Evolutionary conservation across 2,329 filamentous ascomycete species (phyloP).

Genomic region (Seiridium unicorne): DNA sequence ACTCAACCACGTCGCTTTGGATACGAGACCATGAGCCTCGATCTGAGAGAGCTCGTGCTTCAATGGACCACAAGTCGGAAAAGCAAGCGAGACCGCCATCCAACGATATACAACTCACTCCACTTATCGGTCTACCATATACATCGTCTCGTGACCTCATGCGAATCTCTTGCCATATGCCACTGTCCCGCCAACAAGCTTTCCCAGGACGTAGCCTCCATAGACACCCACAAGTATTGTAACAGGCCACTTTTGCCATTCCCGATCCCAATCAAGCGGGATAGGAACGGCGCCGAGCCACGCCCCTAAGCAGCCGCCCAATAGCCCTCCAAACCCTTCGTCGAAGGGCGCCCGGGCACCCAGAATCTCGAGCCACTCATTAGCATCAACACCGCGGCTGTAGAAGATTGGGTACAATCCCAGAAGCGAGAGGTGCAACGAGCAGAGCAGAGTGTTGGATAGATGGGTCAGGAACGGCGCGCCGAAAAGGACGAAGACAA

Average conservation of each 20-base stretch:
- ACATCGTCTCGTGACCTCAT: neutral
- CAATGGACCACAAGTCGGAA: too few species aligned
- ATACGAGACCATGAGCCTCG: too few species aligned
- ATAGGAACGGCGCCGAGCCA: conserved; percentile 96
- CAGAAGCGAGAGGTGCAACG: conserved; percentile 78
- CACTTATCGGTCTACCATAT: neutral
- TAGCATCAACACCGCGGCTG: conserved; percentile 72
- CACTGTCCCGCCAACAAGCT: conserved; percentile 55
- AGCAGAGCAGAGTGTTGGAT: conserved; percentile 74
- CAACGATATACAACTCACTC: too few species aligned
- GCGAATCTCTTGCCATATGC: conserved; percentile 44
- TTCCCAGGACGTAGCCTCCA: conserved; percentile 71
- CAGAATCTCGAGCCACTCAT: conserved; percentile 69
- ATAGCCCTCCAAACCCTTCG: conserved; percentile 76
- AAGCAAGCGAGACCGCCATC: too few species aligned
- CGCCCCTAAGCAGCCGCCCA: conserved; percentile 78
- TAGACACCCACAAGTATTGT: conserved; percentile 86
- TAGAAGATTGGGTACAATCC: conserved; percentile 80
- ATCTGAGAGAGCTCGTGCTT: too few species aligned
- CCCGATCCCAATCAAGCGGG: conserved; percentile 96
- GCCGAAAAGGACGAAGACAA: conserved; percentile 80
- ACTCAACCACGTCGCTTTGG: too few species aligned
- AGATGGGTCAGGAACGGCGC: conserved; percentile 84
- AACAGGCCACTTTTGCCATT: conserved; percentile 97
- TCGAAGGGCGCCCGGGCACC: conserved; percentile 72